phyloP scores from a whole-genome alignment of 2,329 filamentous ascomycete species.

The Tolypocladium endophyticum region DNA sequence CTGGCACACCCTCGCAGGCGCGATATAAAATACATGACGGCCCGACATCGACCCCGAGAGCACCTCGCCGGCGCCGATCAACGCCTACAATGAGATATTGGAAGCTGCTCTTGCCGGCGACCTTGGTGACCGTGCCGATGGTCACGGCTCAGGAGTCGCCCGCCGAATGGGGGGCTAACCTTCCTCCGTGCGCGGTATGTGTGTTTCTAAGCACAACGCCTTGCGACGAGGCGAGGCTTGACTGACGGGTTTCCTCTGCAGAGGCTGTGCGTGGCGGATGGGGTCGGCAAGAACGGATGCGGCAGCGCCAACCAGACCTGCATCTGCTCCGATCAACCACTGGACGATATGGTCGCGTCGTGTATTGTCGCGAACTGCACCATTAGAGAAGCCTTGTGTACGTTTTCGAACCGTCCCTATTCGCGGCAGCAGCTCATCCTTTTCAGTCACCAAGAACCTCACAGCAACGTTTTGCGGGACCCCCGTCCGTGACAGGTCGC shows the following conservation, averaged over 20 bases:
- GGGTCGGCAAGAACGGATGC: constrained; percentile 15
- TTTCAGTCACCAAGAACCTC: constrained; percentile 14
- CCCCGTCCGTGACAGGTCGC: constrained; percentile 19
- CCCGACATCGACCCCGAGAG: background rate
- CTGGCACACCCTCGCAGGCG: background rate
- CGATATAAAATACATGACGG: background rate
- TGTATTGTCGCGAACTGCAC: constrained; percentile 19
- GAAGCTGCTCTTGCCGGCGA: background rate
- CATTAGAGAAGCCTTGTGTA: constrained; percentile 20
- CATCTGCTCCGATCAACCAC: constrained; percentile 16
- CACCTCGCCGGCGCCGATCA: background rate
- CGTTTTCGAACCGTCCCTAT: constrained; percentile 1
- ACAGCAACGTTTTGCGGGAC: constrained; percentile 9
- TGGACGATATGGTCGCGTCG: constrained; percentile 13
- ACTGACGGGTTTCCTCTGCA: background rate
- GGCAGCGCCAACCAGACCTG: constrained; percentile 16
- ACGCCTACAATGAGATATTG: background rate
- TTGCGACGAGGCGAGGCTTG: background rate
- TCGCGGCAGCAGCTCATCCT: background rate
- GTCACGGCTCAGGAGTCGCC: background rate
- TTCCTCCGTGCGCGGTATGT: constrained; percentile 4
- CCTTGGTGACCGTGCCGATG: background rate
- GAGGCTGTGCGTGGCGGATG: constrained; percentile 11
- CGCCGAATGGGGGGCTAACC: background rate
- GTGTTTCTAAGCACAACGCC: background rate